A percentile compares a stretch with the other conserved stretches of the same genome.
These are phyloP conservation scores for Xylariaceae sp. DNA, from an alignment of 2,329 filamentous ascomycete species.

Conservation along the genomic window DNA sequence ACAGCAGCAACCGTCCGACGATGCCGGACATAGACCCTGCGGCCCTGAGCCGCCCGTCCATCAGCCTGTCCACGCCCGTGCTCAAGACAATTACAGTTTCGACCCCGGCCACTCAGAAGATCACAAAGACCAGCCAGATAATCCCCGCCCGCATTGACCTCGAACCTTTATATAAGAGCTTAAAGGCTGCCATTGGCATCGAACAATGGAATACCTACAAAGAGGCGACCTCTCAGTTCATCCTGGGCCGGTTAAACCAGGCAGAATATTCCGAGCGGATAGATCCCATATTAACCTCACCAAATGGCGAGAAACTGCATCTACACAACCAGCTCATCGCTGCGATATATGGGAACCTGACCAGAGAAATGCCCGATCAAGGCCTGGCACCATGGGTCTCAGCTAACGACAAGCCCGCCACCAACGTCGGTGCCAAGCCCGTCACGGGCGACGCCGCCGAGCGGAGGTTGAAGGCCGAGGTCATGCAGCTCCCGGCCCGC, in stretches of 20 bases:
- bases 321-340: conserved; percentile 64
- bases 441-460: conserved; percentile 61
- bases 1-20: not conserved
- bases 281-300: conserved; percentile 53
- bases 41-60: conserved; percentile 57
- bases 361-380: conserved; percentile 61
- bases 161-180: conserved; percentile 57
- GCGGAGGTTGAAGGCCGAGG: conserved; percentile 60
- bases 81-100: conserved; percentile 55
- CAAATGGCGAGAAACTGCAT: conserved; percentile 55
- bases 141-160: conserved; percentile 63
- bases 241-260: conserved; percentile 60
- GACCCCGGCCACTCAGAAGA: conserved; percentile 43
- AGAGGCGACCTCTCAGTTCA: conserved; percentile 56
- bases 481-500: conserved; percentile 64
- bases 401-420: conserved; percentile 61
- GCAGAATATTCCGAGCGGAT: conserved; percentile 53
- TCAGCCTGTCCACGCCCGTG: conserved; percentile 54
- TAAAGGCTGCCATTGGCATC: conserved; percentile 53
- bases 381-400: conserved; percentile 67
- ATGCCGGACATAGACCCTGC: conserved; percentile 70
- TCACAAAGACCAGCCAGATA: conserved; percentile 55
- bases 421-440: conserved; percentile 53
- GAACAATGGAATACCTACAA: conserved; percentile 63
- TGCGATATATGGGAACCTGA: conserved; percentile 64